Evolutionary conservation across 2,329 filamentous ascomycete species (phyloP), one percentile per base, ranked within the genome.

Genomic region (Penicillium frequentans): DNA sequence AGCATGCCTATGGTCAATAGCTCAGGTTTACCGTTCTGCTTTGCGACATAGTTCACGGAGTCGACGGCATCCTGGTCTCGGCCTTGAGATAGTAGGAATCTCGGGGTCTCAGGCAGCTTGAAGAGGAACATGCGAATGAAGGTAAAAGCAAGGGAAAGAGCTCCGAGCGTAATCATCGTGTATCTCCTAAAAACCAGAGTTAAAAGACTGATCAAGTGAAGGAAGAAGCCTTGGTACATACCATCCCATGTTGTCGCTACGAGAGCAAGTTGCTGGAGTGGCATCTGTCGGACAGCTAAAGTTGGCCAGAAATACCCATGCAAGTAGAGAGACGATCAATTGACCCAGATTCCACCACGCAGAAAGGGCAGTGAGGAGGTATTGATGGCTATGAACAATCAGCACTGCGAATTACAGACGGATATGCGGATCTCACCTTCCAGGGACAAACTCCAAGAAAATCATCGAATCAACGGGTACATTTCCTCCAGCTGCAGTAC

Each of bases 341-440:
- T 82, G 78, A 3, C 79, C 79, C 13, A 82, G 43, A 33, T 78
- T 79, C 79, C 79, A 81, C 79, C 79, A 81, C 1, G 70, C 73
- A 0, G 79, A 79, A 13, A 82, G 67, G 8, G 76, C 74, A 1
- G 66, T 67, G 13, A 70, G 58, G 4, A 70, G 61, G 43, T 63
- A 70, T 54, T 69, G 67, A 43, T 70, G 67, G 44, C 65, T 67
- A 45, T 10, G 8, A 3, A 8, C 31, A 7, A 49, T 58, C 23
- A 46, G 45, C 8, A 23, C 29, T 24, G 3, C 6, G 4, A 7
- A 5, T 24, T 6, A 4, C 0, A 10, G 16, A 3, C 16, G 16
- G 14, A 7, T 19, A 3, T n/a, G 24, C 31, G 27, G 3, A 14
- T 54, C 57, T 54, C 21, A 64, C 64, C 63, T 67, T 7, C 63